These are phyloP conservation scores for Naganishia antarctica DNA, from an alignment of 768 basidiomycete species.

Conservation along the genomic window DNA sequence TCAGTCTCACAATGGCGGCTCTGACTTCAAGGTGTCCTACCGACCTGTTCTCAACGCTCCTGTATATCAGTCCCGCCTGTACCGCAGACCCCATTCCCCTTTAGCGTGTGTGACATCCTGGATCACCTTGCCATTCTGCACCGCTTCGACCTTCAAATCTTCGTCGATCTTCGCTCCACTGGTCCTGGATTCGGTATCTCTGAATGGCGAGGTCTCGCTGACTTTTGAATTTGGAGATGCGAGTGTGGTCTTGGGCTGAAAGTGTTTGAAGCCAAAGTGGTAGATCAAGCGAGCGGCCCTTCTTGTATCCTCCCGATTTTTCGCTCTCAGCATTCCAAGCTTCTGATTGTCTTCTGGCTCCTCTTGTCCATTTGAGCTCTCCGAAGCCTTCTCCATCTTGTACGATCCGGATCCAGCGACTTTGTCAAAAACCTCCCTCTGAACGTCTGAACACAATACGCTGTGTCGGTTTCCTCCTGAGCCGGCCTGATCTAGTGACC, in stretches of 20 bases:
- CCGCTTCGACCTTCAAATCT: conserved; percentile 10
- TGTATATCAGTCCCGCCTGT: not conserved
- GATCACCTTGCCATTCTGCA: conserved; percentile 24
- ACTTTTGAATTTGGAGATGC: not conserved
- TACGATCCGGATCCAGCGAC: not conserved
- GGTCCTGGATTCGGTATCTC: not conserved
- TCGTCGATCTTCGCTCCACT: not conserved
- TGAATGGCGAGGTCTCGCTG: not conserved
- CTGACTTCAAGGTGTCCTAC: too few relatives aligned
- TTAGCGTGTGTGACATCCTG: conserved; percentile 21
- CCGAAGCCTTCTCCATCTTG: not conserved
- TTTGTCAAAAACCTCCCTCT: conserved; percentile 13
- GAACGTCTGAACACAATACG: conserved; percentile 15
- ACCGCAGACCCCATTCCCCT: conserved; percentile 25
- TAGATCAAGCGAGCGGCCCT: conserved; percentile 16
- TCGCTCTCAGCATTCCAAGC: conserved; percentile 13
- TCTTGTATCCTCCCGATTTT: conserved; percentile 20
- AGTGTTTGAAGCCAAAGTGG: conserved; percentile 23
- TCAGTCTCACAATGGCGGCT: too few relatives aligned
- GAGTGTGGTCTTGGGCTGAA: not conserved
- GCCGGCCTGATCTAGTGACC: not conserved
- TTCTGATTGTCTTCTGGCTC: not conserved
- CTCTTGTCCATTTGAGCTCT: not conserved
- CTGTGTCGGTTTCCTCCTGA: not conserved
- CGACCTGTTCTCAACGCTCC: too few relatives aligned